Evolutionary conservation across 129 eudicot species (phyloP), one percentile per base, ranked within the genome.

Genomic region (Chrysanthemum seticuspe): DNA sequence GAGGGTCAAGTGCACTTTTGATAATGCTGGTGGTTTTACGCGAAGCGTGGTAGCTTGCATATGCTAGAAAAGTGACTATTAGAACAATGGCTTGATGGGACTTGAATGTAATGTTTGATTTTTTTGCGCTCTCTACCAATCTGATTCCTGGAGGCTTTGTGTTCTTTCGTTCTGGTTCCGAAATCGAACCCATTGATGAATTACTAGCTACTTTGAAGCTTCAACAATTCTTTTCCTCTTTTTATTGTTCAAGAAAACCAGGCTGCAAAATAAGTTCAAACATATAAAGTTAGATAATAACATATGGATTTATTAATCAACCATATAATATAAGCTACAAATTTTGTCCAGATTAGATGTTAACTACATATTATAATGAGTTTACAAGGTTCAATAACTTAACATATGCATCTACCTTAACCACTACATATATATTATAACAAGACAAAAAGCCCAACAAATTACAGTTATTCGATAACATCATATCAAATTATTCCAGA

Each of bases 1-100:
- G 86, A 1, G 99, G 99, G 56, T 95, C 99, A n/a, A 95, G 96
- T 5, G 99, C 97, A 74, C 89, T 88, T 78, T 95, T 95, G 54
- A 95, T 88, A 47, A 92, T 82, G 83, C 98, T 92, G 11, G 88
- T 80, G 68, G 98, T 92, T 82, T 92, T 92, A 15, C 98, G 76
- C 36, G 98, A 59, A 14, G 93, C 94, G 58, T 92, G 98, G 80
- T 85, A 92, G 75, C 82, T 70, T 64, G 92, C 61, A 47, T 92
- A 92, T 6, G 98, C 98, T 63, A 87, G 79, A 58, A 92, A 92
- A 12, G 98, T 92, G 4, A 92, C 87, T 27, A 87, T 64, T 51
- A 92, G 74, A 47, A 89, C 98, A 68, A 92, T 74, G 61, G 73
- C 86, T 87, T 89, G 98, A 69, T 92, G 78, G 5, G 94, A 83